Conservation (phyloP, 2,329 filamentous ascomycete species). For the Pyrenochaeta sp. region DNA sequence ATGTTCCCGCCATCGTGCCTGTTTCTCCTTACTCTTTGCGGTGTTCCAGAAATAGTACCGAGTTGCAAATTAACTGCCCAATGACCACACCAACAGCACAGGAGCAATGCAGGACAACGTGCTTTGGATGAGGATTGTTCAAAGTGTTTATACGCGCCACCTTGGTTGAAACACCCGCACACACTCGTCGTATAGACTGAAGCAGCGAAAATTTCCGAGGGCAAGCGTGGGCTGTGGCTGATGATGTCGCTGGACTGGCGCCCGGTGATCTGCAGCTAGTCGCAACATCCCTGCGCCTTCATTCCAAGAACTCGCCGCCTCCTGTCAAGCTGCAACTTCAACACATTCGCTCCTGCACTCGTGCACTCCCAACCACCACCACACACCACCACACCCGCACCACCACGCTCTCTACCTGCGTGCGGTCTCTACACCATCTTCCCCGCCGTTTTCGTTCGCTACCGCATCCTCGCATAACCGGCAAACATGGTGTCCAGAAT, state of each 20-base stretch:
- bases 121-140: too few species aligned
- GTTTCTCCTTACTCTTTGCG: constrained; percentile 15
- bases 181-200: constrained; percentile 1
- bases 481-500: constrained; percentile 34
- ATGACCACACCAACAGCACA: too few species aligned
- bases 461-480: constrained; percentile 1
- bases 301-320: constrained; percentile 20
- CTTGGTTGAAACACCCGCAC: constrained; percentile 13
- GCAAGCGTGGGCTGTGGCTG: constrained; percentile 24
- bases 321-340: constrained; percentile 24
- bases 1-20: constrained; percentile 53
- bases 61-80: not conserved
- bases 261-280: constrained; percentile 40
- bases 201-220: constrained; percentile 11
- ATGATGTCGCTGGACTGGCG: constrained; percentile 23
- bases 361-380: constrained; percentile 8
- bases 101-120: too few species aligned
- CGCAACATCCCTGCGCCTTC: constrained; percentile 28
- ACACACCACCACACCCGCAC: constrained; percentile 7
- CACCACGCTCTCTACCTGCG: constrained; percentile 22
- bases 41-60: constrained; percentile 15
- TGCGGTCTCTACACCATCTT: constrained; percentile 8
- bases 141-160: too few species aligned
- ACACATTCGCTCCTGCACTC: constrained; percentile 6
- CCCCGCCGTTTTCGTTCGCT: constrained; percentile 16